Evolutionary conservation across 1,284 basidiomycete genomes (phyloP).

Genomic region (Kwoniella shivajii): DNA sequence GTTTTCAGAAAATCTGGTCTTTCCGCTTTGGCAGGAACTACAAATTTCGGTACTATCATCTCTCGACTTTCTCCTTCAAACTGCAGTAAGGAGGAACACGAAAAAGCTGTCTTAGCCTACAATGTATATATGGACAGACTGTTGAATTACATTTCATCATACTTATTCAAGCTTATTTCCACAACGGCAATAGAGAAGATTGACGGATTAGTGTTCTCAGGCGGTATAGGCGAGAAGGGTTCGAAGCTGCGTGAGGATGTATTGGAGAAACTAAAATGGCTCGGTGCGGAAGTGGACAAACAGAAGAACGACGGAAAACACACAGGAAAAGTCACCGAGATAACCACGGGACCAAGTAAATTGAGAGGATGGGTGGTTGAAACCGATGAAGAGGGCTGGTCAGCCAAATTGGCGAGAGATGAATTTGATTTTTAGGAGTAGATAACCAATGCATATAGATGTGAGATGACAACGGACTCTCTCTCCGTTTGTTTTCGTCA

Average conservation of each 20-base stretch:
- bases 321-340: slow-evolving; percentile 47
- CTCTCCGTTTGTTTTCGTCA: not conserved
- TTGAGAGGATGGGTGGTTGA: slow-evolving; percentile 56
- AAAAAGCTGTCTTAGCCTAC: slow-evolving; percentile 64
- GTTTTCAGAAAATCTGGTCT: slow-evolving; percentile 62
- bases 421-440: slow-evolving; percentile 35
- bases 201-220: slow-evolving; percentile 80
- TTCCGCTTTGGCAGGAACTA: slow-evolving; percentile 71
- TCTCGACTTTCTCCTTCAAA: slow-evolving; percentile 40
- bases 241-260: slow-evolving; percentile 65
- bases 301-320: slow-evolving; percentile 52
- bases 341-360: slow-evolving; percentile 48
- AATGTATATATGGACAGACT: slow-evolving; percentile 74
- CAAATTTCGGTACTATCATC: slow-evolving; percentile 69
- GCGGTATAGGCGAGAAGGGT: slow-evolving; percentile 79
- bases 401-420: slow-evolving; percentile 41
- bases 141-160: slow-evolving; percentile 69
- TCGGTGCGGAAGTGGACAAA: slow-evolving; percentile 63
- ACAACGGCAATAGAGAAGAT: slow-evolving; percentile 56
- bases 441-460: not conserved
- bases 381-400: slow-evolving; percentile 59
- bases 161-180: slow-evolving; percentile 67
- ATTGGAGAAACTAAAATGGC: slow-evolving; percentile 59
- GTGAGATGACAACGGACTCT: not conserved
- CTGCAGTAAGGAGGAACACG: slow-evolving; percentile 40